Conservation (phyloP, 768 basidiomycete genomes). For the Lentinula sp. region DNA sequence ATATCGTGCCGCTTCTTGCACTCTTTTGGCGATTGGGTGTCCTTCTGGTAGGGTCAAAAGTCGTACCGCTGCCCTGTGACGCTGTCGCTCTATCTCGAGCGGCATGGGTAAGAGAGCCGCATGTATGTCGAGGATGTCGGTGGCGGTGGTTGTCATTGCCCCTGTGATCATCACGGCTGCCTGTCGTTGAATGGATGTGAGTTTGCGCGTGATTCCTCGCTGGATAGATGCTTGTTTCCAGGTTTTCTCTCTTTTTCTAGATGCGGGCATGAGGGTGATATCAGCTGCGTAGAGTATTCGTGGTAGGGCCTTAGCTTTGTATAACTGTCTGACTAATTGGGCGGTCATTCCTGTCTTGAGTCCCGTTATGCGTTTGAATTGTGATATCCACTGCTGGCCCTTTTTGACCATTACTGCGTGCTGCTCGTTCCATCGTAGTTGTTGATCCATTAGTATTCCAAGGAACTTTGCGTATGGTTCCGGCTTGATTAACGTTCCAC, state of each 20-base stretch:
- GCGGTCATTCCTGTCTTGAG: too few species aligned
- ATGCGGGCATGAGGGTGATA: not conserved
- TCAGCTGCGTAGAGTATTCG: not conserved
- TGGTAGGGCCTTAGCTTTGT: not conserved
- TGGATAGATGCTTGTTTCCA: not conserved
- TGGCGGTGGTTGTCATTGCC: too few species aligned
- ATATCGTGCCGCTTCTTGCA: not conserved
- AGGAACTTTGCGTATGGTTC: not conserved
- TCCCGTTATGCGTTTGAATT: too few species aligned
- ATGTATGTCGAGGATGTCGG: too few species aligned
- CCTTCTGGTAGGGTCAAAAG: constrained; percentile 4
- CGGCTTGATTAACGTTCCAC: not conserved
- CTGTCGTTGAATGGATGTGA: too few species aligned
- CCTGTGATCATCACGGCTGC: too few species aligned
- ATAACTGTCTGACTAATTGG: not conserved
- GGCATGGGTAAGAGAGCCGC: not conserved
- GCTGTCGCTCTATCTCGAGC: not conserved
- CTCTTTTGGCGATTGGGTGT: constrained; percentile 1
- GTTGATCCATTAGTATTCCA: constrained; percentile 1
- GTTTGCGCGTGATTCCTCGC: not conserved
- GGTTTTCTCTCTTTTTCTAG: not conserved
- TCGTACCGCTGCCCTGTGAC: not conserved
- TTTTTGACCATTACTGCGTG: constrained; percentile 5
- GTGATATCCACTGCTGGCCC: not conserved
- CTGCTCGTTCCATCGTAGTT: constrained; percentile 8